Base-by-base conservation (phyloP, 1,284 basidiomycete genomes). In the Marasmius fiardii region DNA sequence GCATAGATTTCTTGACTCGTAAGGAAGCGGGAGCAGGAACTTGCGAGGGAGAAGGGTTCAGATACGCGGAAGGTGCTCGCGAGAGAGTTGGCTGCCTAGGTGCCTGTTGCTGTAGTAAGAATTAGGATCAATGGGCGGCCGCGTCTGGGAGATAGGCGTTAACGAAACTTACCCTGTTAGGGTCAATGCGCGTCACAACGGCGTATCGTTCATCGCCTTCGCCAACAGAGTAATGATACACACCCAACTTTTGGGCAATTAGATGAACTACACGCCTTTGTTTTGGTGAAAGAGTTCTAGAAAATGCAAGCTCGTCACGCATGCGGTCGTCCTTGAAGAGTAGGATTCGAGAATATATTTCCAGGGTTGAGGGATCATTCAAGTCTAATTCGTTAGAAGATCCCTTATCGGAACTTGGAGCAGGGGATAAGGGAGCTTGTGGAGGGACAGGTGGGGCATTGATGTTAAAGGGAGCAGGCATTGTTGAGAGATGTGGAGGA, bases 321-420 rank as follows among this genome's bases (percentile, higher is more conserved):
- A 99, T 95, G 61, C 84, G 88, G 70, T 99, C 96, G 65, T 98
- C 95, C 75, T 97, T 98, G 86, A 99, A 99, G 43, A 98, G 81
- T 47, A 98, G 76, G 55, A 98, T 93, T 61, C 95, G 84, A 55
- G 96, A 98, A 71, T 98, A 99, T 64, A 99, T 97, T 70, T 98
- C 95, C 61, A 99, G 79, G 8, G 95, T 96, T 34, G 89, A 87
- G 1, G 95, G 88, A 70, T 99, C 96, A 67, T 99, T 98, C 65
- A 99, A 80, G 71, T 99, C 96, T 54, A 99, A 82, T 69, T 92
- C 90, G 64, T 78, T 84, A 5, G 83, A 56, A 61, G 76, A 74
- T 54, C 79, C 70, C 65, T 85, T 78, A 63, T 85, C 79, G 56
- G 85, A 79, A 65, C 83, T 79, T n/a, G 85, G 80, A 18, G 82